A percentile compares a stretch with the other conserved stretches of the same genome.
phyloP scores from a whole-genome alignment of 192 early-diverging fungal species.

The Backusella parvicylindrica region DNA sequence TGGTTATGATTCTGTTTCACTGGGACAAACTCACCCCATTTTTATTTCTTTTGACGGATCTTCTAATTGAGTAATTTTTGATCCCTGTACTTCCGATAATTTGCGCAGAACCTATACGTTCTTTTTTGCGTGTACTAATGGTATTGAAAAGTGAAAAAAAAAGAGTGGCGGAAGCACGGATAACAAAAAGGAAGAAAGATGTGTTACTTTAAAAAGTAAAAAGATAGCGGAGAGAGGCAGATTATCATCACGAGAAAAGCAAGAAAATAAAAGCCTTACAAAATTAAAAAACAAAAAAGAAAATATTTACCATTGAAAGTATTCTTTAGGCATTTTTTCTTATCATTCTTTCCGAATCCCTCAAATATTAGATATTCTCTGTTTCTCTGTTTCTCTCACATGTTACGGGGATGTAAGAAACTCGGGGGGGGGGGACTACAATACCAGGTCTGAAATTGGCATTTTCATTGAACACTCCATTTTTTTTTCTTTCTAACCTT shows the following conservation, averaged over 20 bases:
- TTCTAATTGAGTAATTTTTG: not conserved
- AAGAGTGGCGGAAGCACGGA: not conserved
- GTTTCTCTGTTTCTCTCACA: no score
- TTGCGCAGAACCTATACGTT: conserved; percentile 1
- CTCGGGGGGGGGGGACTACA: not conserved
- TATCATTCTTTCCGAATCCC: not conserved
- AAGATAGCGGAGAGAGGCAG: not conserved
- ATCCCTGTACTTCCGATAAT: not conserved
- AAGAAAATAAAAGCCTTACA: not conserved
- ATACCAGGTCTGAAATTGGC: not conserved
- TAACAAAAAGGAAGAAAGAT: not conserved
- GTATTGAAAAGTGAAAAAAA: not conserved
- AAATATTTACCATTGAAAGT: not conserved
- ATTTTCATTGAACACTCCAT: not conserved
- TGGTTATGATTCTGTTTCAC: conserved; percentile 5
- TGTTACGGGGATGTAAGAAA: not conserved
- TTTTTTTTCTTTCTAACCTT: not conserved
- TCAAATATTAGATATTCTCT: not conserved
- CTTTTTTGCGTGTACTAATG: not conserved
- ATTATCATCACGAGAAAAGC: not conserved
- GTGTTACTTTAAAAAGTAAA: conserved; percentile 4
- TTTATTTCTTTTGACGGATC: not conserved
- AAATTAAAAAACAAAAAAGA: not conserved
- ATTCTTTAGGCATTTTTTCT: not conserved
- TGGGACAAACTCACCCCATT: not conserved